Conservation (phyloP, 2,329 filamentous ascomycete species). For the Zymoseptoria brevis region DNA sequence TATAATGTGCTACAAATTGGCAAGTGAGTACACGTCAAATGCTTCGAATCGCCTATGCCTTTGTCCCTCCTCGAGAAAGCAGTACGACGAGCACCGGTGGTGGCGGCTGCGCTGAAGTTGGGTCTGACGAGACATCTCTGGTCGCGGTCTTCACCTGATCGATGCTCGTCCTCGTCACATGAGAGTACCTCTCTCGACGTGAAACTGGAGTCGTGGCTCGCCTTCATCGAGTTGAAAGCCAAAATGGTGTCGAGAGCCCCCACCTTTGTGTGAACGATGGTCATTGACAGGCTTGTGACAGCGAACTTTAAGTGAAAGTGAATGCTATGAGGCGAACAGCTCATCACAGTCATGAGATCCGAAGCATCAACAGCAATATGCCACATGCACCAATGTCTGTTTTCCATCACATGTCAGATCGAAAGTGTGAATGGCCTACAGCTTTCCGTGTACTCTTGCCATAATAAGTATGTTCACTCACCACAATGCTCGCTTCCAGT, state of each 20-base stretch:
- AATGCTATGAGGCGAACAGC: background rate
- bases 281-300: background rate
- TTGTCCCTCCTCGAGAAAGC: background rate
- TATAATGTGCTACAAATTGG: background rate
- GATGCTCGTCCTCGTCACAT: background rate
- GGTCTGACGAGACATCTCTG: background rate
- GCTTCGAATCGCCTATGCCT: background rate
- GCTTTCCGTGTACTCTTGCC: background rate
- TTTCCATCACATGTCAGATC: background rate
- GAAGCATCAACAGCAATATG: too few species aligned
- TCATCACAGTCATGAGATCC: background rate
- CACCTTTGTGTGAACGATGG: background rate
- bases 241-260: background rate
- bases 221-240: background rate
- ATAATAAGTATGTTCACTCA: background rate
- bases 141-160: background rate
- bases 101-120: background rate
- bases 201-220: background rate
- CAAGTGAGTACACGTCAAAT: background rate
- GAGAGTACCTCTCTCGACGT: background rate
- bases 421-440: background rate
- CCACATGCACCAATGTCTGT: too few species aligned
- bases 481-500: background rate
- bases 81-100: too few species aligned
- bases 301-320: too few species aligned